A percentile compares a stretch with the other conserved stretches of the same genome.
These are phyloP conservation scores for Talaromyces islandicus DNA, from an alignment of 2,329 filamentous ascomycete species.

Conservation along the genomic window DNA sequence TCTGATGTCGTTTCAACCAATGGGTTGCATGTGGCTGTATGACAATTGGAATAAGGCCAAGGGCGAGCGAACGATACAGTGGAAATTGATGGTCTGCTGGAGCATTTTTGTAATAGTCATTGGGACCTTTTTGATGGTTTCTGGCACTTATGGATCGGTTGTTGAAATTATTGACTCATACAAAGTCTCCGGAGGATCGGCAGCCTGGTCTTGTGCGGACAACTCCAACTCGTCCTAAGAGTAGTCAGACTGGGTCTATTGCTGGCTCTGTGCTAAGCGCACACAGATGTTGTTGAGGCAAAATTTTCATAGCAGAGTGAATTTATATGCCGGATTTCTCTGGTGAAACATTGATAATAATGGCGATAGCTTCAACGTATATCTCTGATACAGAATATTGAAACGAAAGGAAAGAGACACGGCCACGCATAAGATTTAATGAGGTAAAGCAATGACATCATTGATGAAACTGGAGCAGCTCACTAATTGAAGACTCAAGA, in stretches of 20 bases:
- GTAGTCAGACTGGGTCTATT: not conserved
- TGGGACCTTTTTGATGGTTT: constrained; percentile 40
- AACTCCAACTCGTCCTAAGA: constrained; percentile 28
- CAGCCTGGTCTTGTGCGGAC: constrained; percentile 40
- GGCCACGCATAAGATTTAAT: too few relatives aligned
- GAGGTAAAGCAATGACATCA: too few relatives aligned
- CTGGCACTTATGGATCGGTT: constrained; percentile 41
- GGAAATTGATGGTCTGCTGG: not conserved
- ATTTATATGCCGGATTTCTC: not conserved
- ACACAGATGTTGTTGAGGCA: not conserved
- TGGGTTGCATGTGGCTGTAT: constrained; percentile 41
- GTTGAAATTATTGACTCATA: constrained; percentile 35
- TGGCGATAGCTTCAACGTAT: not conserved
- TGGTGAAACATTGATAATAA: not conserved
- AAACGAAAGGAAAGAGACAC: too few relatives aligned
- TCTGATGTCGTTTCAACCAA: constrained; percentile 20
- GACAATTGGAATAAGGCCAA: constrained; percentile 32
- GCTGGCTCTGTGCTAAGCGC: not conserved
- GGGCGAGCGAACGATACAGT: constrained; percentile 4
- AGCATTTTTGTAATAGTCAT: constrained; percentile 27
- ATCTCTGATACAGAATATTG: too few relatives aligned
- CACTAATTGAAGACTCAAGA: not conserved
- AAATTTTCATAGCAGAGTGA: not conserved
- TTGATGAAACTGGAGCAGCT: too few relatives aligned
- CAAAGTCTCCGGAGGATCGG: constrained; percentile 27